Evolutionary conservation across 2,329 filamentous ascomycete species (phyloP), one percentile per base, ranked within the genome.

Genomic region (Hortaea sp.): DNA sequence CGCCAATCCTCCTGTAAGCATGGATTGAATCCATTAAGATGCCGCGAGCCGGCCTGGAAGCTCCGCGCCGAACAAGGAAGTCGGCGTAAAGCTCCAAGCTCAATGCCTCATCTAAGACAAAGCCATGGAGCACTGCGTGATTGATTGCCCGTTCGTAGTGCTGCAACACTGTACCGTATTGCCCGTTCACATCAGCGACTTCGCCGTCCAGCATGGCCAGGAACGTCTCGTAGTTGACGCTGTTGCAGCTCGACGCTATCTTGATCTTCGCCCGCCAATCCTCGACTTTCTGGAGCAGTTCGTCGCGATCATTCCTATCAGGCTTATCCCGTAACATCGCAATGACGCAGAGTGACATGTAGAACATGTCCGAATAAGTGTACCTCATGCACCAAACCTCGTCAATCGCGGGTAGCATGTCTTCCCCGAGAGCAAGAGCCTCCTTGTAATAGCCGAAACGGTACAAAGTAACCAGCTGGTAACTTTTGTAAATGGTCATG

Each of bases 41-140:
- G n/a, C 79, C 75, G 44, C 81, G 76, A 28, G 85, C 85, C 32
- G 83, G 82, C 50, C 85, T 70, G 35, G 78, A 73, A 3, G 83
- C 81, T 9, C 76, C 75, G 50, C 76, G 73, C 10, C 84, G 73
- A 44, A 85, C 70, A 50, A 88, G 78, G 59, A 80, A 82, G 7
- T 82, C 82, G 1, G 80, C 84, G 68, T 88, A 83, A 29, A 88
- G 69, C 59, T 86, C 85, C 57, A 84, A 83, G 11, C 79, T 78
- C 1, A 88, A 70, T 0, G 82, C 85, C 61, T 88, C 83, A 49
- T 89, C 85, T 42, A 88, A 76, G 2, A 75, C 58, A 51, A 85
- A 83, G 39, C 74, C 73, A 54, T 86, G 74, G 46, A 84, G 73
- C 13, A 84, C 73, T 9, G 82, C 78, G 57, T 88, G 84, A 55